Evolutionary conservation across 179 eudicot species (phyloP), one percentile per base, ranked within the genome.

Genomic region (Vitellaria paradoxa): DNA sequence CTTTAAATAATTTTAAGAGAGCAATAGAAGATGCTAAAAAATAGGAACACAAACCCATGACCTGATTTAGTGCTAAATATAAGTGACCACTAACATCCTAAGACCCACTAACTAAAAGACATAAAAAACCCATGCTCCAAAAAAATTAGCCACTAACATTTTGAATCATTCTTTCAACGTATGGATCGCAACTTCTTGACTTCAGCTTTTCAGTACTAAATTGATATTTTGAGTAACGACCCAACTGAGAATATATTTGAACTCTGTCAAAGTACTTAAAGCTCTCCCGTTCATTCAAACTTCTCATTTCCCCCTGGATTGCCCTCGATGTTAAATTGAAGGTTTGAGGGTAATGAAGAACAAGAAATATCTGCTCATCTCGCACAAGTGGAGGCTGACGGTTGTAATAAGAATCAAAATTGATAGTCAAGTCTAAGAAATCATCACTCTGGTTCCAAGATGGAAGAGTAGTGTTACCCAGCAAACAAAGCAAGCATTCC

Each of bases 391-490:
- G 12, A 40, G 80, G 72, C 63, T 57, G 47, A 1, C 9, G 50
- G 14, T 24, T 74, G 45, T 69, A 17, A 42, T 62, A 20, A 9
- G 21, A 42, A 64, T 4, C 52, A 20, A 18, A 7, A 23, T 63
- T 77, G 2, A 10, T 49, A 11, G n/a, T 30, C 61, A 49, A 26
- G 53, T 64, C 67, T 17, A 3, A 24, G 42, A 66, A 57, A n/a
- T 47, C 62, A 0, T 17, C 65, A 26, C 2, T 17, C 42, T 2
- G 37, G 14, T 74, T 72, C 24, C 18, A 55, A 49, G 65, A 59
- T 7, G 84, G 84, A 10, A 76, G 53, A 15, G 78, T 71, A 42
- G 84, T 62, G 68, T 72, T 76, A 55, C 87, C 87, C 75, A 84
- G 68, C 62, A 84, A 67, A 30, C 84, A 81, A 42, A 78, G 0